These are phyloP conservation scores for Austroboletus novae-zelandiae DNA, from an alignment of 1,284 basidiomycete species.

Conservation along the genomic window DNA sequence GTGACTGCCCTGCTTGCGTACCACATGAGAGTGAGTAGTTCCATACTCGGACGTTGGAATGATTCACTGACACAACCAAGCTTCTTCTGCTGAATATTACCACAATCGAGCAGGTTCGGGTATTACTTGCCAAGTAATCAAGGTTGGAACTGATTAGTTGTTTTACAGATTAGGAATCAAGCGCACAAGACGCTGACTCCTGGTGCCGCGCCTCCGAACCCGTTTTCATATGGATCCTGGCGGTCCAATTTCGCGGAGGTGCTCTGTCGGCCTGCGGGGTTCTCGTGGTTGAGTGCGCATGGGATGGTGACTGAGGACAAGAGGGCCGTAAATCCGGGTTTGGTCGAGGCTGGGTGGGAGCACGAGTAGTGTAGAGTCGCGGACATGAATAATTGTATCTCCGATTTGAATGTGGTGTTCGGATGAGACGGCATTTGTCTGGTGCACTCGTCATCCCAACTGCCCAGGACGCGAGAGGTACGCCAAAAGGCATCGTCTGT, in stretches of 20 bases:
- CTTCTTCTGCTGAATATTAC: constrained; percentile 82
- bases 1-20: constrained; percentile 77
- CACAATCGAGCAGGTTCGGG: constrained; percentile 86
- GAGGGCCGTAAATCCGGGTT: constrained; percentile 62
- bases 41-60: not conserved
- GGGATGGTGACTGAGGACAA: constrained; percentile 63
- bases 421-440: constrained; percentile 30
- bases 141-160: constrained; percentile 9
- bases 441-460: constrained; percentile 13
- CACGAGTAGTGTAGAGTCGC: constrained; percentile 4
- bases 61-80: constrained; percentile 36
- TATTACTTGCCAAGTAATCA: not conserved
- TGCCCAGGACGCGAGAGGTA: constrained; percentile 19
- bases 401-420: constrained; percentile 24
- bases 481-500: constrained; percentile 8
- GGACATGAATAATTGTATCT: constrained; percentile 26
- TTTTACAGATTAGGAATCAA: constrained; percentile 66
- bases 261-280: constrained; percentile 68
- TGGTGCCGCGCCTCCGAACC: constrained; percentile 67
- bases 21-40: constrained; percentile 71
- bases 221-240: constrained; percentile 76
- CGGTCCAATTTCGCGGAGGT: constrained; percentile 63
- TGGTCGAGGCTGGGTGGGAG: constrained; percentile 34
- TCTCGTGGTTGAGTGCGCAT: constrained; percentile 63
- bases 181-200: constrained; percentile 68